Base-by-base conservation (phyloP, 2,329 filamentous ascomycete genomes). In the Colletotrichum noveboracense region DNA sequence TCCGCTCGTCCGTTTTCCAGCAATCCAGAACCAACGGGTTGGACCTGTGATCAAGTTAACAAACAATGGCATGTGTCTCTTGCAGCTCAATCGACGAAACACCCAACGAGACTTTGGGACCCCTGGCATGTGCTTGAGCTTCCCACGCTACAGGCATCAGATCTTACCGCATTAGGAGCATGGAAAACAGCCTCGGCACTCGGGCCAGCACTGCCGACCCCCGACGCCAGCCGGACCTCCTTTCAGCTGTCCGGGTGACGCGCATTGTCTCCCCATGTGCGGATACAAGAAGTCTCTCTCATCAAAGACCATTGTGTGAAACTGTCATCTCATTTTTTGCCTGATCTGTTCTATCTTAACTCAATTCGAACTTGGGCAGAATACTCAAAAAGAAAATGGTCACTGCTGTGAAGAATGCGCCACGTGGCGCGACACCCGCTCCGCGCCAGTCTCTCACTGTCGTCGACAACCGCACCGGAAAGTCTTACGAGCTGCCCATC, bases 381-480 rank as follows among this genome's bases (percentile, higher is more conserved):
- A 52, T 2, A 13, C 3, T 21, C 43, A 52, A 21, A 52, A 21
- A 8, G 28, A 62, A 34, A 43, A 75, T 75, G 73, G 73, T 75
- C 12, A 73, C 73, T 34, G 65, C 73, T 8, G 70, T 52, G 8
- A 75, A 68, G 18, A 75, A 75, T 43, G 70, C 73, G 73, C 65
- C 73, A 60, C 73, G 73, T 64, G 73, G 70, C 65, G 74, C 76
- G 21, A 71, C 60, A 26, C 66, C 32, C 38, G 77, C 67, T 13
- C 70, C 80, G 14, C 79, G 79, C 28, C 79, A 82, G 78, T 81
- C 83, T 55, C 80, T 88, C 77, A 88, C 86, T 18, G 86, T 88
- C 28, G 81, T 86, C 43, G 88, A 89, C 79, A 89, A 89, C 81
- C 86, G 88, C 72, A 89, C 88, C 5, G 86, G 86, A 69, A 84